phyloP scores from a whole-genome alignment of 345 rosid species.

The Euphorbia peplus region DNA sequence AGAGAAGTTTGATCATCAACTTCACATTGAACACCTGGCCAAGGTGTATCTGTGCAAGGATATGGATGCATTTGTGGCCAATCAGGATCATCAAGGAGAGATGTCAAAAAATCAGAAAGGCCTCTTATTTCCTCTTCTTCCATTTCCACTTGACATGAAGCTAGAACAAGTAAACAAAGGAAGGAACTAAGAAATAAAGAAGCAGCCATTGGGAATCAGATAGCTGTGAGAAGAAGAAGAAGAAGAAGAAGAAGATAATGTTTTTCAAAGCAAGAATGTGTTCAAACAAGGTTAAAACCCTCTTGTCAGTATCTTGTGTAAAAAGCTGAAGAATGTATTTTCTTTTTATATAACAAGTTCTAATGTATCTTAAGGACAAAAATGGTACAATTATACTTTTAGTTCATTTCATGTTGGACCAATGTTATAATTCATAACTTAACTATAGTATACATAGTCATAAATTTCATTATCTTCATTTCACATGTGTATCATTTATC shows the following conservation, averaged over 20 bases:
- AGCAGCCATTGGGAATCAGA: slow-evolving; percentile 27
- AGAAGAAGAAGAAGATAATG: not conserved
- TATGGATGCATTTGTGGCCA: slow-evolving; percentile 38
- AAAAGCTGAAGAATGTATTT: slow-evolving; percentile 12
- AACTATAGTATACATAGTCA: too few relatives aligned
- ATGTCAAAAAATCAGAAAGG: slow-evolving; percentile 36
- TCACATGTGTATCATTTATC: too few relatives aligned
- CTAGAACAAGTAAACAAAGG: slow-evolving; percentile 33
- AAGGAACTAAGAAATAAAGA: slow-evolving; percentile 16
- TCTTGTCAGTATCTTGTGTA: slow-evolving; percentile 3
- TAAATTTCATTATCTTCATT: too few relatives aligned
- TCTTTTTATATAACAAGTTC: too few relatives aligned
- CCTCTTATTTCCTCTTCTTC: slow-evolving; percentile 36
- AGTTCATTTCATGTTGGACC: too few relatives aligned
- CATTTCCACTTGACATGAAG: slow-evolving; percentile 18
- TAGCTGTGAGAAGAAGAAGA: not conserved
- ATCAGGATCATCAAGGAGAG: slow-evolving; percentile 36
- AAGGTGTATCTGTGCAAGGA: slow-evolving; percentile 52
- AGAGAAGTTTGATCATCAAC: slow-evolving; percentile 24
- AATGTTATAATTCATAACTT: too few relatives aligned
- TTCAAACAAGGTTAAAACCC: not conserved
- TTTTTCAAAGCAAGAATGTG: not conserved
- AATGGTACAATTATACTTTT: too few relatives aligned
- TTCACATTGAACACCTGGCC: slow-evolving; percentile 53
- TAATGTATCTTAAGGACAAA: too few relatives aligned